Evolutionary conservation across 2,329 filamentous ascomycete genomes (phyloP).

Genomic region (Cladosporium sphaerospermum): DNA sequence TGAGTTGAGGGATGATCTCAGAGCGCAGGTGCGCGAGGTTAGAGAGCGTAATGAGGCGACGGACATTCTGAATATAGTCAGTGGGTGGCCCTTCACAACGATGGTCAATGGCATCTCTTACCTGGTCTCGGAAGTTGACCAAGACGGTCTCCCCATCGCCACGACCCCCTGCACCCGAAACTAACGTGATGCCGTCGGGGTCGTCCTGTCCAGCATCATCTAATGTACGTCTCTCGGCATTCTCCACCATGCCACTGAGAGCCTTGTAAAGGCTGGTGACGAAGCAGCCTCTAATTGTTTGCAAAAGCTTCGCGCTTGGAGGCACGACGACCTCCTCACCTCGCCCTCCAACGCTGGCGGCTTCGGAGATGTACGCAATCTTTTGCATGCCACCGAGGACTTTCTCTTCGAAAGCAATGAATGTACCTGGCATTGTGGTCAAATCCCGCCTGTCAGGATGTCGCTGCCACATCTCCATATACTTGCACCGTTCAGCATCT

Average conservation of each 20-base stretch:
- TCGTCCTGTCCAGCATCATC: constrained; percentile 50
- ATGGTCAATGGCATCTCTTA: constrained; percentile 28
- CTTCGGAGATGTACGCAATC: constrained; percentile 87
- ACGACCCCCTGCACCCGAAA: constrained; percentile 19
- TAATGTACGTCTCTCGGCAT: constrained; percentile 70
- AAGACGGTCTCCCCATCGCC: constrained; percentile 3
- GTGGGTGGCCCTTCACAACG: neutral
- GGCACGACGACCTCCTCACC: constrained; percentile 74
- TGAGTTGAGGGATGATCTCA: constrained; percentile 79
- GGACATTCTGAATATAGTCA: constrained; percentile 41
- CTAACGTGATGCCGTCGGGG: constrained; percentile 42
- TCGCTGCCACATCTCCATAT: constrained; percentile 88
- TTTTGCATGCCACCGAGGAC: constrained; percentile 86
- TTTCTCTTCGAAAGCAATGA: constrained; percentile 76
- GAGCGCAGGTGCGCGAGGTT: constrained; percentile 80
- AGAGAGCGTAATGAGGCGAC: constrained; percentile 87
- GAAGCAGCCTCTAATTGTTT: constrained; percentile 87
- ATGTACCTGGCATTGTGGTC: constrained; percentile 83
- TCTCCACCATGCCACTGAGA: constrained; percentile 92
- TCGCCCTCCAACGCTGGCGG: constrained; percentile 64
- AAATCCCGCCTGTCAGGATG: constrained; percentile 75
- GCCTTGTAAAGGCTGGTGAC: constrained; percentile 91
- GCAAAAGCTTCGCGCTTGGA: constrained; percentile 78
- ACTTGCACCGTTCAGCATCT: constrained; percentile 87
- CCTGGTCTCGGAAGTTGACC: constrained; percentile 46